These are phyloP conservation scores for Cladophialophora bantiana DNA, from an alignment of 2,329 filamentous ascomycete genomes.

Conservation along the genomic window DNA sequence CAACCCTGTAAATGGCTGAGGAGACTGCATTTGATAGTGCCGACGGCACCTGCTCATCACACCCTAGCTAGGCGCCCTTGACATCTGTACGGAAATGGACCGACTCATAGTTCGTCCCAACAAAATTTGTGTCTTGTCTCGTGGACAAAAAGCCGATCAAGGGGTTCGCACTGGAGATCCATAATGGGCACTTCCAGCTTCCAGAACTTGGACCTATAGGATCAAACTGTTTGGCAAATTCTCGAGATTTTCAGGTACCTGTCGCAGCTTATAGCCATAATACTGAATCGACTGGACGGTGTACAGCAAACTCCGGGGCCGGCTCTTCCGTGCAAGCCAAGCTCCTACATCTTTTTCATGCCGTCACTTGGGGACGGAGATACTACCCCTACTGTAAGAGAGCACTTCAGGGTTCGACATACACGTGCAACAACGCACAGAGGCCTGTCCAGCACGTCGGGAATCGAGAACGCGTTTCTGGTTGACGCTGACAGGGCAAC, in stretches of 20 bases:
- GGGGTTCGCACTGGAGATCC: slow-evolving; percentile 73
- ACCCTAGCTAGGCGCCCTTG: slow-evolving; percentile 68
- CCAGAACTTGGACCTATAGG: slow-evolving; percentile 72
- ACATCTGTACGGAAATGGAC: slow-evolving; percentile 74
- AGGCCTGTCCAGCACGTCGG: no score
- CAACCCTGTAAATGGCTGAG: slow-evolving; percentile 61
- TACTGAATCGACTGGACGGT: slow-evolving; percentile 57
- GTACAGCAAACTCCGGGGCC: slow-evolving; percentile 67
- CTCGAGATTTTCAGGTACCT: slow-evolving; percentile 69
- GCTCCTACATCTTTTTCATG: slow-evolving; percentile 72
- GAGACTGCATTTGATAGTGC: slow-evolving; percentile 65
- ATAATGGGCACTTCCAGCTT: slow-evolving; percentile 68
- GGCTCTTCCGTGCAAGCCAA: slow-evolving; percentile 67
- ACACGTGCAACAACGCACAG: no score
- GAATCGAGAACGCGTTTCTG: no score
- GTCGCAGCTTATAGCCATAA: slow-evolving; percentile 59
- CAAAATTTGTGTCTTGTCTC: slow-evolving; percentile 69
- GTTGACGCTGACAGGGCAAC: no score
- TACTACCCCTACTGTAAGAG: no score
- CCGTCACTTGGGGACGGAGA: slow-evolving; percentile 75
- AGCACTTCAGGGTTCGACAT: no score
- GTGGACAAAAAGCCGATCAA: slow-evolving; percentile 62
- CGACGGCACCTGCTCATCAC: slow-evolving; percentile 75
- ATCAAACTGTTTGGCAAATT: slow-evolving; percentile 70
- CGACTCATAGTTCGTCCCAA: slow-evolving; percentile 69